Evolutionary conservation across 345 rosid genomes (phyloP).

Genomic region (Bruguiera sexangula): DNA sequence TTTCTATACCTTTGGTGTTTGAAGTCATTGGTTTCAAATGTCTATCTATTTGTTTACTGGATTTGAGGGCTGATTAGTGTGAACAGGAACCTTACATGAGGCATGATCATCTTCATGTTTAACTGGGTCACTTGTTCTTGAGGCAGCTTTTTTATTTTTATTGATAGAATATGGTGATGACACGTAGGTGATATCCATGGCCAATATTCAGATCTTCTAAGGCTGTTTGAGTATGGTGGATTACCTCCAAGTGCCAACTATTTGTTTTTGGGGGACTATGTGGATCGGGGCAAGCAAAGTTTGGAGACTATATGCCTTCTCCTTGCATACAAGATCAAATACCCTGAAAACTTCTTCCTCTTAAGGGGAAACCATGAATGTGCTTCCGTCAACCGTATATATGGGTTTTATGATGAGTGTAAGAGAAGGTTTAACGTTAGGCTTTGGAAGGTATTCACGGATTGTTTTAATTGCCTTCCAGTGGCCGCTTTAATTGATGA

Average conservation of each 20-base stretch:
- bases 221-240: constrained; percentile 85
- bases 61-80: neutral
- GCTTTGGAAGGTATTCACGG: constrained; percentile 75
- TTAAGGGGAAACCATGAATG: constrained; percentile 92
- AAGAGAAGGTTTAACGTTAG: constrained; percentile 76
- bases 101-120: neutral
- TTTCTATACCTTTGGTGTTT: neutral
- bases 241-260: constrained; percentile 75
- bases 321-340: constrained; percentile 79
- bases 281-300: constrained; percentile 88
- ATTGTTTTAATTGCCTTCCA: constrained; percentile 86
- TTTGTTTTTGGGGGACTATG: constrained; percentile 81
- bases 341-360: constrained; percentile 73
- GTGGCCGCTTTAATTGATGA: constrained; percentile 85
- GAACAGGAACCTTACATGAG: neutral
- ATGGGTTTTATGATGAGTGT: constrained; percentile 85
- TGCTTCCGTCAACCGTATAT: constrained; percentile 77
- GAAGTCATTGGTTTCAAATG: constrained; percentile 7
- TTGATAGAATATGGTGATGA: constrained; percentile 22
- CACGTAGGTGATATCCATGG: constrained; percentile 80
- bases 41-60: neutral
- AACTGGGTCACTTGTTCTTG: neutral
- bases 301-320: constrained; percentile 88
- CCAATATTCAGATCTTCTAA: constrained; percentile 76
- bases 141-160: neutral